Base-by-base conservation (phyloP, 139 green algal species). In the Tetratostichococcus sp. region DNA sequence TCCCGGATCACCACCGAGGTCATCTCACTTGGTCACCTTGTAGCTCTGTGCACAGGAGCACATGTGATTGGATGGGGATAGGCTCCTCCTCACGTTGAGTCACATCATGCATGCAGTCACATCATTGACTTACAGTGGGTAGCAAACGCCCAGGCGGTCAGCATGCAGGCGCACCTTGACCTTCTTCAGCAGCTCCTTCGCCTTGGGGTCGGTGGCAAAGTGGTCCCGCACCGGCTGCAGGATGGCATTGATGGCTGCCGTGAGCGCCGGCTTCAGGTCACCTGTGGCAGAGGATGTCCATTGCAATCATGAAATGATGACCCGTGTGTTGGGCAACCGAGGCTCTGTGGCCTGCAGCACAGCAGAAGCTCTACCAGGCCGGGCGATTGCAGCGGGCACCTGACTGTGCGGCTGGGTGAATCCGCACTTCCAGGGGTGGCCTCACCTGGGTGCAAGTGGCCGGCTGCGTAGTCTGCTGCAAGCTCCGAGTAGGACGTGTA, bases 161-260 rank as follows among this genome's bases (percentile, higher is more conserved):
- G 50, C 50, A n/a, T 62, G 22, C 2, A 8, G 19, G 19, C 50
- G 19, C 50, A 62, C 50, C 73, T 91, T 91, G 57, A 99, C 91
- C 70, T 95, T 89, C 71, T 95, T 94, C 1, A 99, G 86, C 65
- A 99, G 85, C 68, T 91, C 89, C 82, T 94, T 95, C n/a, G 96
- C 96, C 35, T 96, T 80, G 0, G 80, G 58, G 87, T 98, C 83
- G 67, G 88, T 93, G 69, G 93, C 86, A 84, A 99, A 99, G 87
- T 99, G 96, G 70, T 98, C 88, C 26, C 95, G 80, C 67, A 98
- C 94, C 0, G 94, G 94, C 83, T 97, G 78, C 73, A 99, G 83
- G 58, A 99, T 99, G 19, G 42, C 28, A 83, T 99, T 99, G 31
- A 99, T 71, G 17, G 83, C 79, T 26, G 65, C 82, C 5, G 88